Conservation (phyloP, 495 filamentous ascomycete species). For the Aspergillus diversus region DNA sequence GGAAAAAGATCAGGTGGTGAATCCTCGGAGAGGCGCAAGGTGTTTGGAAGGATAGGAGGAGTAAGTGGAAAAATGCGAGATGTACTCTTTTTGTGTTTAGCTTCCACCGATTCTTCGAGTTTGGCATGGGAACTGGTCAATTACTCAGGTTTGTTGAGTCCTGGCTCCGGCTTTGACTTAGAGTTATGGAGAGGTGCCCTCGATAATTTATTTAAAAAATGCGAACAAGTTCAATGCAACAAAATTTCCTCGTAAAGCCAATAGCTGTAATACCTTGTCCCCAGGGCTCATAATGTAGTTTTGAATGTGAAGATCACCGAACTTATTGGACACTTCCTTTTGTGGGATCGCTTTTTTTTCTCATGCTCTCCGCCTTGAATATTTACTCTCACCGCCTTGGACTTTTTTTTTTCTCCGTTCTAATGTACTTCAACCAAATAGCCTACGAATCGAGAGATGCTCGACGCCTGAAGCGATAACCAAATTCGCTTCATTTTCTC, state of each 20-base stretch:
- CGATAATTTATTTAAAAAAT: conserved; percentile 42
- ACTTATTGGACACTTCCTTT: background rate
- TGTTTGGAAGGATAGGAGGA: conserved; percentile 30
- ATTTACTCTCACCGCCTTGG: conserved; percentile 23
- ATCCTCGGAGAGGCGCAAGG: conserved; percentile 38
- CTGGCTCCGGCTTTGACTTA: conserved; percentile 23
- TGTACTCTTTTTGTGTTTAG: conserved; percentile 23
- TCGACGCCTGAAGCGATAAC: background rate
- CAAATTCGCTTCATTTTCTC: background rate
- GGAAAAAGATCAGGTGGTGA: conserved; percentile 19
- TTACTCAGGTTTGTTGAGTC: conserved; percentile 27
- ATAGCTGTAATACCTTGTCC: background rate
- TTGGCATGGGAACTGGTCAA: conserved; percentile 49
- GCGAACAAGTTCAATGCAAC: conserved; percentile 12
- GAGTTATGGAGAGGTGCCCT: conserved; percentile 47
- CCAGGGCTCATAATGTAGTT: background rate
- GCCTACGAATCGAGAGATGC: background rate
- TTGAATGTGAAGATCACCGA: background rate
- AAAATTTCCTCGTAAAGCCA: conserved; percentile 21
- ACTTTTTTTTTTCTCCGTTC: conserved; percentile 29
- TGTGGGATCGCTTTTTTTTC: conserved; percentile 4
- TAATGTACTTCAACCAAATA: background rate
- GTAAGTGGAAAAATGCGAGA: conserved; percentile 18
- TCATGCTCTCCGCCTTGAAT: conserved; percentile 23
- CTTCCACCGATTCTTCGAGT: conserved; percentile 31